Evolutionary conservation across 352 stramenopile genomes (phyloP).

Genomic region (Phytopythium delawarense): DNA sequence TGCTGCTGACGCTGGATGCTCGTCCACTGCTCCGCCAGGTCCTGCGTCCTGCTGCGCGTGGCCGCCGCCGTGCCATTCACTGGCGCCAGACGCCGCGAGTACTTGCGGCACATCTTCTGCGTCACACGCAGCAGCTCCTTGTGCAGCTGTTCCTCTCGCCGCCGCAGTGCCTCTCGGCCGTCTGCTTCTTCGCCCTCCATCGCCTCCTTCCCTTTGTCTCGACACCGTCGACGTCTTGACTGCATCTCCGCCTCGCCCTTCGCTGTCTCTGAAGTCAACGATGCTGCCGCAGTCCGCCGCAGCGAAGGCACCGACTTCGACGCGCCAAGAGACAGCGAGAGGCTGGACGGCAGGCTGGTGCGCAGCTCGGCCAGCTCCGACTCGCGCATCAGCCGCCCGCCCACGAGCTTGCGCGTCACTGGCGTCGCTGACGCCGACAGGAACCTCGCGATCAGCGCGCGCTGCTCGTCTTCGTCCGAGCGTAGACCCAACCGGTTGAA

Average conservation of each 20-base stretch:
- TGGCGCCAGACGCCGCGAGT: slow-evolving; percentile 47
- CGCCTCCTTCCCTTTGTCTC: not conserved
- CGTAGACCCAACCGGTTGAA: slow-evolving; percentile 4
- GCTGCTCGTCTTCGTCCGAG: not conserved
- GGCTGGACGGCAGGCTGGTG: not conserved
- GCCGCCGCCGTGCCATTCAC: slow-evolving; percentile 8
- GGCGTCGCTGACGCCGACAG: slow-evolving; percentile 27
- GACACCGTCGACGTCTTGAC: not conserved
- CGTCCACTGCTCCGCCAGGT: slow-evolving; percentile 43
- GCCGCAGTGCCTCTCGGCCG: slow-evolving; percentile 20
- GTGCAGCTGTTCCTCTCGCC: slow-evolving; percentile 38
- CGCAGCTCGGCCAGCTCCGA: not conserved
- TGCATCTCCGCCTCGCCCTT: slow-evolving; percentile 4
- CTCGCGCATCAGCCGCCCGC: slow-evolving; percentile 29
- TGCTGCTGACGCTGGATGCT: slow-evolving; percentile 23
- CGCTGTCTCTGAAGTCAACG: not conserved
- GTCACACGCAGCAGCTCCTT: slow-evolving; percentile 50
- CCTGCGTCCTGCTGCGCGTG: slow-evolving; percentile 30
- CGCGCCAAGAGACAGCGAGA: not conserved
- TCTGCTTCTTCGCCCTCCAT: slow-evolving; percentile 6
- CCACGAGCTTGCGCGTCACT: slow-evolving; percentile 33
- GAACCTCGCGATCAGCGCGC: slow-evolving; percentile 13
- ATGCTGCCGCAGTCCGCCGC: not conserved
- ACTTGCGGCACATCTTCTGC: slow-evolving; percentile 72
- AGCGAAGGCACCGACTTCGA: slow-evolving; percentile 4